Evolutionary conservation across 768 basidiomycete species (phyloP), one percentile per base, ranked within the genome.

Genomic region (Rhizopogon salebrosus): DNA sequence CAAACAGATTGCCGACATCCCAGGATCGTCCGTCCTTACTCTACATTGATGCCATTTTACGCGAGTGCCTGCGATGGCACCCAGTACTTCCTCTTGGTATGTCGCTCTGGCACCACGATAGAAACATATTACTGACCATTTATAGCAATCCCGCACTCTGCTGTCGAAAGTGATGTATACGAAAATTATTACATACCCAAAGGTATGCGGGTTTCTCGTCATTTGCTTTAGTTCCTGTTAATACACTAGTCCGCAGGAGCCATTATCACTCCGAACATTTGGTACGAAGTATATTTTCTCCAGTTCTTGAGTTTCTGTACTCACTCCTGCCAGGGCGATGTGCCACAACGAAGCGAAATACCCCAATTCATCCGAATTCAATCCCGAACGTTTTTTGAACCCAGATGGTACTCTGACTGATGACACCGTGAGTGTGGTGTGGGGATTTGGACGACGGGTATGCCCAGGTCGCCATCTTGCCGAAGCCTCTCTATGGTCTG

Each of bases 141-240:
- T 9, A 29, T 41, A 66, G 64, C 59, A 22, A 37, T 68, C 24
- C 63, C 66, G 36, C 66, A 62, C 35, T 55, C 58, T 56, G 66
- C 66, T 20, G 43, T 40, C 16, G 26, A 55, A 11, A 75, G 80
- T 41, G 79, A 80, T 54, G 59, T 69, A 2, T 80, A 77, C 52
- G 68, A 75, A 4, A 77, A 73, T 1, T 71, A 70, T 53, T 63
- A 60, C 43, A 67, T 74, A 34, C 72, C 72, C 10, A 65, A 66
- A 53, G 73, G 72, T 67, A 41, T 31, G 65, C 1, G 35, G 18
- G 0, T 45, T 46, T 13, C 34, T 42, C 41, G 46, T 53, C 13
- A 31, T 31, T 11, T 31, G 31, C 31, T 34, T 34, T 13, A 13
- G 13, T 34, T 13, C 4, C 10, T 34, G 3, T 27, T 22, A 50